Evolutionary conservation across 495 filamentous ascomycete genomes (phyloP), one percentile per base, ranked within the genome.

Genomic region (Aspergillus conjunctus): DNA sequence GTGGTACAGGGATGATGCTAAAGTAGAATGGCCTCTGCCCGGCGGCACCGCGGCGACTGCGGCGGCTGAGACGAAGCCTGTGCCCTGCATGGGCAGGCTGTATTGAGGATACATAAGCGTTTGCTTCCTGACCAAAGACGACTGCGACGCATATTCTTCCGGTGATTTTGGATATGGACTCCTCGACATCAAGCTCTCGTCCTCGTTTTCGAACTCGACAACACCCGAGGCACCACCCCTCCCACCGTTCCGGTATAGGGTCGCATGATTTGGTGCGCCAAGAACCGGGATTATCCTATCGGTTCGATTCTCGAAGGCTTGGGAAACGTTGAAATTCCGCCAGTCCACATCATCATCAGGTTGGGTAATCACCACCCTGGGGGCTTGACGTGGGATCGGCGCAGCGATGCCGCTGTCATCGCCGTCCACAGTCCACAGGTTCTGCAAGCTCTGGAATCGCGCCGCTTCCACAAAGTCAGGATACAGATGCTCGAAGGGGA

Each of bases 321-420:
- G 50, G 44, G 50, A 41, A 54, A 18, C 31, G 45, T 49, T 54
- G 26, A 44, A 49, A 32, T 60, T 44, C 51, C 20, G 45, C 58
- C 43, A 52, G 50, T 46, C 37, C 52, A 33, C 41, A 54, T 43
- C 41, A 41, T 39, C 32, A 39, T 49, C 26, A 26, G 26, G 41
- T 41, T 43, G 46, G 44, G 30, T 60, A 49, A 60, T 49, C 58
- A 60, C 46, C 31, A 49, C 39, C 39, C 58, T 41, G 39, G 58
- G 51, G 34, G 46, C 50, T 49, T 41, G 58, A 44, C 41, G 51
- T 54, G 51, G 58, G 44, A 18, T 51, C 50, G 51, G 51, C 39
- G 53, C 51, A 41, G 51, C 41, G 39, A 34, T 33, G 44, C 57
- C 53, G 45, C 48, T 52, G 57, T 37, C 45, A 31, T 49, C 37